phyloP scores from a whole-genome alignment of 352 stramenopile genomes.

The Pythium apleroticum region DNA sequence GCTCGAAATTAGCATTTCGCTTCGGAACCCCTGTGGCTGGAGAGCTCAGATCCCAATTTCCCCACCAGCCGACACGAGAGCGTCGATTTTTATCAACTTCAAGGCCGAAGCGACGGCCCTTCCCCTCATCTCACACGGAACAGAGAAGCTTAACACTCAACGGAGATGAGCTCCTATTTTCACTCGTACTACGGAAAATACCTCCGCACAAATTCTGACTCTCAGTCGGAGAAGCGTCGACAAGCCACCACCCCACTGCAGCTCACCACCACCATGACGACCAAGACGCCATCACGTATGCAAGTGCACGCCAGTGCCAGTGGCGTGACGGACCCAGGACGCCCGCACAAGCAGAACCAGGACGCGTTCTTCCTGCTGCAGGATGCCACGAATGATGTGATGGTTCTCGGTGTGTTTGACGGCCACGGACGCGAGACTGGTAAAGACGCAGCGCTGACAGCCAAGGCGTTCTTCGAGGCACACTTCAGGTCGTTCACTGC shows the following conservation, averaged over 20 bases:
- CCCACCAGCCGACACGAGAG: not conserved
- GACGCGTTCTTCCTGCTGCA: constrained; percentile 84
- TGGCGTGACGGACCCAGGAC: constrained; percentile 58
- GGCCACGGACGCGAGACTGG: constrained; percentile 83
- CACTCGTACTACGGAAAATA: constrained; percentile 26
- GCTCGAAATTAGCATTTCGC: constrained; percentile 3
- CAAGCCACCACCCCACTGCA: constrained; percentile 6
- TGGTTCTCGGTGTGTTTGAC: constrained; percentile 84
- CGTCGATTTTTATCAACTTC: constrained; percentile 14
- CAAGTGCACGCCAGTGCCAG: constrained; percentile 35
- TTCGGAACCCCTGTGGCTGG: constrained; percentile 11
- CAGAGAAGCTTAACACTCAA: not conserved
- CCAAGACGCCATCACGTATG: not conserved
- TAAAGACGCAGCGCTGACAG: constrained; percentile 58
- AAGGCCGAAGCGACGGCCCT: constrained; percentile 14
- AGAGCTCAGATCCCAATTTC: constrained; percentile 15
- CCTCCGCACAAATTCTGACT: not conserved
- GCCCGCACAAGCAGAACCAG: constrained; percentile 76
- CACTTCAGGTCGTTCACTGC: constrained; percentile 52
- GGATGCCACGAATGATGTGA: constrained; percentile 32
- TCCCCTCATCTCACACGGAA: too few species aligned
- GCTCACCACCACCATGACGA: constrained; percentile 8
- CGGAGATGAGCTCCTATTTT: constrained; percentile 19
- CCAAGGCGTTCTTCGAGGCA: constrained; percentile 60
- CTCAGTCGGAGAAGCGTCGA: not conserved